Base-by-base conservation (phyloP, 306 rosid genomes). In the Lathyrus aphaca region DNA sequence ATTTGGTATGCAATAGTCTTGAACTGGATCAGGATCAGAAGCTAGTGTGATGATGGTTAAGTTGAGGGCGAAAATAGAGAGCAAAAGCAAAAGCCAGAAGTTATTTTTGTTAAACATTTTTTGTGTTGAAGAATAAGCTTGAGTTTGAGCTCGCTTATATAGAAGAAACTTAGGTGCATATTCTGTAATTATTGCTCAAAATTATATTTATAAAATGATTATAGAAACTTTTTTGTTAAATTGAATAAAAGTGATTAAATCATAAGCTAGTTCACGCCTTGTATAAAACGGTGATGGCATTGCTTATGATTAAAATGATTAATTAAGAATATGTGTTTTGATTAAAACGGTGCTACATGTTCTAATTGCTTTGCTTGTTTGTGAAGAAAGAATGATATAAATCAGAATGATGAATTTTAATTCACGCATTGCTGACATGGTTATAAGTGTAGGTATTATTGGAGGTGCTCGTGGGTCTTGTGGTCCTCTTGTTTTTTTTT, bases 11-110 rank as follows among this genome's bases (percentile, higher is more conserved):
- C 98, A 94, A 37, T 82, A 90, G 73, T 94, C 98, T 77, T 94
- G 98, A 15, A 94, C 46, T 35, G 98, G 95, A 69, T 94, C 98
- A 40, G 98, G 98, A 60, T 94, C 98, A 6, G 98, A 82, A 56
- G 96, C 91, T 15, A 78, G 43, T 75, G 77, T 57, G 56, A 43
- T 75, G 43, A 60, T 56, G 19, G 66, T 58, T 50, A 38, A 7
- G 54, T 49, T 74, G 49, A 86, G 74, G 70, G 74, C 54, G 61
- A 80, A 64, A 38, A 82, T 61, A 2, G 72, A 63, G 32, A 77
- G 48, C 39, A 75, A 51, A 25, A 79, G 49, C 46, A 64, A 64
- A 51, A 82, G 58, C 8, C 37, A 30, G 10, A 35, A 35, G 70
- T 72, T 48, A n/a, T 72, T 73, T 49, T 27, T 18, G 48, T 74